A percentile compares a stretch with the other conserved stretches of the same genome.
These are phyloP conservation scores for Schrenkiella parvula DNA, from an alignment of 345 rosid species.

Conservation along the genomic window DNA sequence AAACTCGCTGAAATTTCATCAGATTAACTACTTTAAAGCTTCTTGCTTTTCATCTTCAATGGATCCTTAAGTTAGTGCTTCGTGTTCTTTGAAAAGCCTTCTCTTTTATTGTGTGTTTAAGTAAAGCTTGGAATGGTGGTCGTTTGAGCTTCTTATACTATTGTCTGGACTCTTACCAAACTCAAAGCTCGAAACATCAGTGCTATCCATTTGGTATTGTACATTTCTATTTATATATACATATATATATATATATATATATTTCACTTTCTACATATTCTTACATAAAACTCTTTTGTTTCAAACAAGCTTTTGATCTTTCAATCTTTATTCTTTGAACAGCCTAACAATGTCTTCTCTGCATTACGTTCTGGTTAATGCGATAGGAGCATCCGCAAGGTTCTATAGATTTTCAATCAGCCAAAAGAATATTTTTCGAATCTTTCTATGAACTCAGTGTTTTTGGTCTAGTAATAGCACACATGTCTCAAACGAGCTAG, in stretches of 20 bases:
- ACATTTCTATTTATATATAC: no score
- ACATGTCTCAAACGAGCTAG: constrained; percentile 49
- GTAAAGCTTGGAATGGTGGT: constrained; percentile 57
- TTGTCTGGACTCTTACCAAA: constrained; percentile 49
- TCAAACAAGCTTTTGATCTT: constrained; percentile 3
- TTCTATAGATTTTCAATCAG: background rate
- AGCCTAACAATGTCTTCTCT: constrained; percentile 41
- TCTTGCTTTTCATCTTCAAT: background rate
- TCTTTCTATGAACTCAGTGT: background rate
- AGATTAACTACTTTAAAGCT: background rate
- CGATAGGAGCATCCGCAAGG: constrained; percentile 57
- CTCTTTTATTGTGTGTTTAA: background rate
- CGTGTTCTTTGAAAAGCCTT: background rate
- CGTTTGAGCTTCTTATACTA: constrained; percentile 45
- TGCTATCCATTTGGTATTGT: constrained; percentile 50
- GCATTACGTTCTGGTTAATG: constrained; percentile 41
- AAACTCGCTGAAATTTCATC: background rate
- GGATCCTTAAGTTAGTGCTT: background rate
- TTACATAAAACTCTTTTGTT: background rate
- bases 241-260: no score
- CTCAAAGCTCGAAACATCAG: constrained; percentile 52
- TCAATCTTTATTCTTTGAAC: constrained; percentile 1
- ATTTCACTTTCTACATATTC: background rate
- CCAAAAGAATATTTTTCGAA: background rate
- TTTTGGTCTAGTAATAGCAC: constrained; percentile 29